Evolutionary conservation across 305 asterid genomes (phyloP), one percentile per base, ranked within the genome.

Genomic region (Solanum hybrid): DNA sequence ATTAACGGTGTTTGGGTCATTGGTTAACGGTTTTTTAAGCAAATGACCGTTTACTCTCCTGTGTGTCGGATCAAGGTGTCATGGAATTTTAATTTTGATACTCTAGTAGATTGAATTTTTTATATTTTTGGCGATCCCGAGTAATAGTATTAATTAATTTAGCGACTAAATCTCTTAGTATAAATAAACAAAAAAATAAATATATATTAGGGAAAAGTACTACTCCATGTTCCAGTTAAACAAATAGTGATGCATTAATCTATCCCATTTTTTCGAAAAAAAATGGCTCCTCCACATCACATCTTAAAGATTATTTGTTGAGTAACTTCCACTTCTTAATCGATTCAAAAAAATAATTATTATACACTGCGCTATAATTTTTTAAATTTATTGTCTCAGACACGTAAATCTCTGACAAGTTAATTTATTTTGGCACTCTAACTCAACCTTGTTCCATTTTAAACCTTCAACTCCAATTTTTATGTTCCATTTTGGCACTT

Each of bases 101-200:
- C 73, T 81, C 88, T 42, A 79, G 82, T 64, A 64, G 36, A 24
- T 56, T 14, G 64, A 72, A 11, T 90, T 73, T 84, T 86, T 35
- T 77, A 88, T 72, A 86, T 88, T 94, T 93, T 97, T 95, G 94
- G 93, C 91, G 95, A 96, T 95, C 98, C 99, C 98, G 93, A 96
- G 94, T 92, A 93, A 94, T 93, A 93, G 82, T 87, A 90, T 93
- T 93, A 90, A 2, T 87, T 36, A 20, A 87, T 87, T 87, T 32
- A 40, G 69, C 11, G 8, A 11, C 85, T 87, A 87, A 72, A 72
- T 87, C 32, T 87, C 29, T 73, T 86, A 69, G 10, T 9, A 86
- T 8, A 81, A 76, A 40, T 40, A 40, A 40, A 40, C 46, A 40
- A 38, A 38, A 37, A 7, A 3, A 38, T 1, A 9, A 10, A 10